phyloP scores from a whole-genome alignment of 805 yeast species.

The Saccharomycopsis sp. region DNA sequence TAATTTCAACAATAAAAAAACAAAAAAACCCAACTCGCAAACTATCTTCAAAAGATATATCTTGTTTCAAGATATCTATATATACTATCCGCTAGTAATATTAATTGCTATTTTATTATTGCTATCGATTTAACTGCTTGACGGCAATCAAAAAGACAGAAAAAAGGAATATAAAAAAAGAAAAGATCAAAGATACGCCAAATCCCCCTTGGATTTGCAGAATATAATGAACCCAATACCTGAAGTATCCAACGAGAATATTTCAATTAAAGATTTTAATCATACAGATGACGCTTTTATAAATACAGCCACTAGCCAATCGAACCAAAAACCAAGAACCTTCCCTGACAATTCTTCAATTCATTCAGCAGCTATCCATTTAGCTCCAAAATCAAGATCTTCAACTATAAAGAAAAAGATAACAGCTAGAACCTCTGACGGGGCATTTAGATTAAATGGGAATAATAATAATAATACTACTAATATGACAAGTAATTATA shows the following conservation, averaged over 20 bases:
- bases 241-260: constrained; percentile 13
- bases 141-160: constrained; percentile 23
- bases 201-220: neutral
- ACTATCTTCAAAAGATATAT: too few species aligned
- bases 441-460: constrained; percentile 8
- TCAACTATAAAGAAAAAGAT: constrained; percentile 11
- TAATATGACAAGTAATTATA: neutral
- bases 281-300: constrained; percentile 14
- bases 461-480: neutral
- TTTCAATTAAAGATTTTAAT: constrained; percentile 13
- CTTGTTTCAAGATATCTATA: too few species aligned
- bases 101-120: too few species aligned
- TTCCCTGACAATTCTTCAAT: constrained; percentile 6
- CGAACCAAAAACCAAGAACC: constrained; percentile 5
- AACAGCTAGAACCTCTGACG: constrained; percentile 6
- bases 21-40: too few species aligned
- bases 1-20: too few species aligned
- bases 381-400: constrained; percentile 13
- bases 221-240: constrained; percentile 9
- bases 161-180: constrained; percentile 23
- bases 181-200: constrained; percentile 31
- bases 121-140: too few species aligned
- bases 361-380: constrained; percentile 8
- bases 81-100: too few species aligned
- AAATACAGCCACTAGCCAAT: neutral